Evolutionary conservation across 495 filamentous ascomycete genomes (phyloP), one percentile per base, ranked within the genome.

Genomic region (Podospora sp.): DNA sequence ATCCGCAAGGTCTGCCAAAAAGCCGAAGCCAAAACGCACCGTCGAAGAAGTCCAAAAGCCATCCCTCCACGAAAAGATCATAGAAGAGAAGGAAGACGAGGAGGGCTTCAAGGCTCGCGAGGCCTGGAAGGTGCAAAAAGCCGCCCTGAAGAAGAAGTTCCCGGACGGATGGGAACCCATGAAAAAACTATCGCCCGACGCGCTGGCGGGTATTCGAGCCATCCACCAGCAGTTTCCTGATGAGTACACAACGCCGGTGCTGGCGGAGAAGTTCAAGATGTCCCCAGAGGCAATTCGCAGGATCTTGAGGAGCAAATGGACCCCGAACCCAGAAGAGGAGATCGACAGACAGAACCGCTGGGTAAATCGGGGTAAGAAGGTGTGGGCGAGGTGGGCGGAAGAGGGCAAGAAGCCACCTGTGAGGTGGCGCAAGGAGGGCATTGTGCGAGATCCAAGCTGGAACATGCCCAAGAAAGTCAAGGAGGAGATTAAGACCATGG

Each of bases 131-230:
- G 60, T 57, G 18, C 74, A 77, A 60, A 76, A 75, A 60, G 52
- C 62, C 24, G 72, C 71, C 0, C 69, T 75, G n/a, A 73, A 72
- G 46, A 60, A 73, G 63, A 77, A 97, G 73, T 96, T 97, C 70
- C 84, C 87, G 0, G 79, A 83, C 7, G 88, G 89, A 7, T 99
- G 94, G 93, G 80, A 83, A 50, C 93, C 95, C 24, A 82, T 82
- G 26, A 98, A 96, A 79, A 88, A 88, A 65, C 86, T 99, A 1
- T 98, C 95, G 0, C 95, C 94, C 0, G 94, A 97, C 76, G 91
- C 94, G 12, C 74, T 96, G 12, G 90, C 93, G 18, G 93, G 92
- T 27, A 97, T 98, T 65, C 88, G 91, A 21, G 87, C 89, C 29
- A 81, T 99, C 24, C 86, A 96, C 73, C 77, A 83, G 2, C 86